phyloP scores from a whole-genome alignment of 108 stramenopile genomes.

The Fragilariopsis cylindrus region DNA sequence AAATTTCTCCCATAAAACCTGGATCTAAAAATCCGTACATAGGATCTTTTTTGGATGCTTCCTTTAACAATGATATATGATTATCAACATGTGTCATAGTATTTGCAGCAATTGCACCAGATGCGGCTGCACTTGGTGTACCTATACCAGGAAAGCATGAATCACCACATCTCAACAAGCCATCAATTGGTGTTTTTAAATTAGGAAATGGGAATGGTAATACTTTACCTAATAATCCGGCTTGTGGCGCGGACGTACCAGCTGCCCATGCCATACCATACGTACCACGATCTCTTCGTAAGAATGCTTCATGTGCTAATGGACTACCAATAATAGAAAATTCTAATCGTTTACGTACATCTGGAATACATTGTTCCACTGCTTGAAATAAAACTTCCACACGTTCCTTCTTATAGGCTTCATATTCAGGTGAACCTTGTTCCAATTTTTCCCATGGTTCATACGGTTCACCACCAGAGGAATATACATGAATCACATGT shows the following conservation, averaged over 20 bases:
- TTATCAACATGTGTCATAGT: slow-evolving; percentile 84
- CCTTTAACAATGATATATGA: slow-evolving; percentile 78
- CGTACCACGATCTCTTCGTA: slow-evolving; percentile 87
- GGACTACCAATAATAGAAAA: slow-evolving; percentile 93
- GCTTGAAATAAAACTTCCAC: slow-evolving; percentile 87
- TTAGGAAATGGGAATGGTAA: slow-evolving; percentile 91
- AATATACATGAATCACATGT: slow-evolving; percentile 94
- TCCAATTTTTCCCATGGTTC: slow-evolving; percentile 94
- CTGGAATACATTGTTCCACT: slow-evolving; percentile 92
- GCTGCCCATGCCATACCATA: slow-evolving; percentile 97
- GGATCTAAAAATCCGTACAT: slow-evolving; percentile 91
- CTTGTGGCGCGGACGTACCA: slow-evolving; percentile 87
- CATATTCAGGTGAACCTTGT: slow-evolving; percentile 81
- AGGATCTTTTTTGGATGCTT: slow-evolving; percentile 76
- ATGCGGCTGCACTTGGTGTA: slow-evolving; percentile 93
- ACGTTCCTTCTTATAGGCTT: slow-evolving; percentile 91
- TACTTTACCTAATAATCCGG: slow-evolving; percentile 71
- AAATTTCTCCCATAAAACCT: slow-evolving; percentile 74
- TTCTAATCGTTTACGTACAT: slow-evolving; percentile 86
- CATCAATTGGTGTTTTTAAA: slow-evolving; percentile 90
- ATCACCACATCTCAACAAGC: slow-evolving; percentile 88
- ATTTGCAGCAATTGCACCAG: slow-evolving; percentile 88
- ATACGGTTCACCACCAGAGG: slow-evolving; percentile 93
- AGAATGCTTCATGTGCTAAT: slow-evolving; percentile 93
- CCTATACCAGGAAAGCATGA: slow-evolving; percentile 96